phyloP scores from a whole-genome alignment of 352 stramenopile genomes.

The Phytophthora pinifolia region DNA sequence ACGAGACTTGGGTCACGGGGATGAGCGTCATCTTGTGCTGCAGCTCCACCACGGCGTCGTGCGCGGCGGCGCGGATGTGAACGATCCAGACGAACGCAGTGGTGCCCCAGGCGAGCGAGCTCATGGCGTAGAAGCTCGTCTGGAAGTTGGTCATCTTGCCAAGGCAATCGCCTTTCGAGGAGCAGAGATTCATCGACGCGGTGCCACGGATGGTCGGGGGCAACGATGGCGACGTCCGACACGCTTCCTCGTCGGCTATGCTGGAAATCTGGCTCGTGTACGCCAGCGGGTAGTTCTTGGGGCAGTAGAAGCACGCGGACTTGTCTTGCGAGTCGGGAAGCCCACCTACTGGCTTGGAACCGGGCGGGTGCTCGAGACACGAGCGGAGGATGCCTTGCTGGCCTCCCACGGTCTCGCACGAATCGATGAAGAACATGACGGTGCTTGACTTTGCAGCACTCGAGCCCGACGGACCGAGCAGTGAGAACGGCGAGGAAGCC shows the following conservation, averaged over 20 bases:
- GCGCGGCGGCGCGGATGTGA: conserved; percentile 46
- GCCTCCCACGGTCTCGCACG: conserved; percentile 54
- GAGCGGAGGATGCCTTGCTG: conserved; percentile 47
- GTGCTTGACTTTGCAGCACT: conserved; percentile 4
- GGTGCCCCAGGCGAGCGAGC: conserved; percentile 36
- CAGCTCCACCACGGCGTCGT: conserved; percentile 47
- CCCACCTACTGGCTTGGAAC: background rate
- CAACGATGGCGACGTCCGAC: conserved; percentile 26
- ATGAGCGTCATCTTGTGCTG: conserved; percentile 61
- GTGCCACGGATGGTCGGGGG: conserved; percentile 37
- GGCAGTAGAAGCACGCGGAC: conserved; percentile 48
- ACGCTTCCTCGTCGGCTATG: conserved; percentile 19
- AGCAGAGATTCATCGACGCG: conserved; percentile 56
- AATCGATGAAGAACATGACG: conserved; percentile 53
- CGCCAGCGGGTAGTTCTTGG: conserved; percentile 30
- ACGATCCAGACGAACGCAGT: conserved; percentile 45
- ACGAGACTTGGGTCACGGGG: conserved; percentile 36
- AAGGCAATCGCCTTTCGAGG: conserved; percentile 39
- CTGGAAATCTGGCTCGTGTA: conserved; percentile 17
- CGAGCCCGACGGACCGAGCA: conserved; percentile 4
- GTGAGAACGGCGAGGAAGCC: background rate
- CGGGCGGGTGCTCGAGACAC: conserved; percentile 30
- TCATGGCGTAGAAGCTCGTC: conserved; percentile 34
- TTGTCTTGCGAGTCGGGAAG: background rate
- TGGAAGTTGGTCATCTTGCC: conserved; percentile 21